Evolutionary conservation across 306 rosid species (phyloP).

Genomic region (Aeschynomene evenia): DNA sequence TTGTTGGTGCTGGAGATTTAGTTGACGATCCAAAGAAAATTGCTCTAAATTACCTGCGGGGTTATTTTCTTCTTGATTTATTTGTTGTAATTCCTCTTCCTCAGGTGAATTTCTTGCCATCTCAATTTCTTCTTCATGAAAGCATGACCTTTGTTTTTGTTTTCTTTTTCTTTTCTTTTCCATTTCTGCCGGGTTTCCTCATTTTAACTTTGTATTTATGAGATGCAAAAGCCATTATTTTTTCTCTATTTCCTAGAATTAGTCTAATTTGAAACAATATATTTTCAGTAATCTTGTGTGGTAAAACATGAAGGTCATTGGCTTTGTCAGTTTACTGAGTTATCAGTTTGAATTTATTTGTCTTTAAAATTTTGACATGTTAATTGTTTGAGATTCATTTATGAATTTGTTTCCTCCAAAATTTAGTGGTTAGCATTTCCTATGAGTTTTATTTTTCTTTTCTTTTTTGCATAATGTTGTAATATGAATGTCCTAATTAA

Average conservation of each 20-base stretch:
- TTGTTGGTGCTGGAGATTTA: constrained; percentile 83
- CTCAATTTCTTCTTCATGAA: not conserved
- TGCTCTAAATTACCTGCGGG: constrained; percentile 55
- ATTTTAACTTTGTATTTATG: not conserved
- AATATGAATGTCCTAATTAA: not conserved
- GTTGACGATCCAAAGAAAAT: constrained; percentile 76
- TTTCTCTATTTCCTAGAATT: not conserved
- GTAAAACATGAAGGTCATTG: not conserved
- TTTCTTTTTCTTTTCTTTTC: not conserved
- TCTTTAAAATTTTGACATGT: not conserved
- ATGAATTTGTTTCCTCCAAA: too few relatives aligned
- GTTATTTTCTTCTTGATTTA: constrained; percentile 58
- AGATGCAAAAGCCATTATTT: not conserved
- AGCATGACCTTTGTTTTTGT: not conserved
- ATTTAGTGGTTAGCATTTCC: not conserved
- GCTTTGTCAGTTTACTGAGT: not conserved
- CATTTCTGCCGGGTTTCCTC: not conserved
- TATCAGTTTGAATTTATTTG: not conserved
- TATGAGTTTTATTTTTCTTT: not conserved
- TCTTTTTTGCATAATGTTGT: not conserved
- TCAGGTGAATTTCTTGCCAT: constrained; percentile 47
- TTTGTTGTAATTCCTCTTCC: constrained; percentile 73
- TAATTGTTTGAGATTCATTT: not conserved
- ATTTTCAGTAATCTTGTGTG: not conserved
- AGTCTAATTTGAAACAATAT: not conserved